Conservation (phyloP, 139 green algal genomes). For the Chloropicon primus region DNA sequence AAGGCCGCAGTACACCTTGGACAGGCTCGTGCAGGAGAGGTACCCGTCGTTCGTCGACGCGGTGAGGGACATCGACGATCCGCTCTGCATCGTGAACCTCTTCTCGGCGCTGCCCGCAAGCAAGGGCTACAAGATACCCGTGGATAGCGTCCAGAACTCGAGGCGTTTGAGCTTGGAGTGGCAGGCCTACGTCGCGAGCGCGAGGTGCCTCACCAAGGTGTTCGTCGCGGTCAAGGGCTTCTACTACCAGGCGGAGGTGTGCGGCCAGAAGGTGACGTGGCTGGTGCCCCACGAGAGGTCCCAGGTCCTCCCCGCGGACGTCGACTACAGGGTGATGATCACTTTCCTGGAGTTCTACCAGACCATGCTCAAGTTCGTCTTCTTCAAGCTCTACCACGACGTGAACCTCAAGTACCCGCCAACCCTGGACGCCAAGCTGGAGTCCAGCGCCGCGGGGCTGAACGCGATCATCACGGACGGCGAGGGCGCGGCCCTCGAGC, state of each 20-base stretch:
- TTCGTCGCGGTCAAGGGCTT: constrained; percentile 97
- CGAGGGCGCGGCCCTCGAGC: constrained; percentile 6
- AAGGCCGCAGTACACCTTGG: constrained; percentile 63
- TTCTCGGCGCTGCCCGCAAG: constrained; percentile 85
- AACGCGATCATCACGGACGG: constrained; percentile 13
- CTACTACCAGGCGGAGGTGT: constrained; percentile 90
- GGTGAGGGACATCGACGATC: constrained; percentile 93
- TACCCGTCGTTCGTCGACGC: constrained; percentile 97
- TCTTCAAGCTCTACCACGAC: constrained; percentile 93
- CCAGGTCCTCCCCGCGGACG: constrained; percentile 68
- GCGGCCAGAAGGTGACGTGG: constrained; percentile 87
- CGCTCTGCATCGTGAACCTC: constrained; percentile 87
- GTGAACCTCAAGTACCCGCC: constrained; percentile 76
- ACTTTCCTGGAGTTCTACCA: constrained; percentile 98
- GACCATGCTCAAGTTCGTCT: constrained; percentile 81
- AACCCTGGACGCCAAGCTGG: constrained; percentile 55
- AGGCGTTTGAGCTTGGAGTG: constrained; percentile 80
- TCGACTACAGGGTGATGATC: constrained; percentile 96
- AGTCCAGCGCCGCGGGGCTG: constrained; percentile 53
- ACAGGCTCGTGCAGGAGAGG: constrained; percentile 90
- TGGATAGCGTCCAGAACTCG: constrained; percentile 21
- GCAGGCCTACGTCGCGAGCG: constrained; percentile 77
- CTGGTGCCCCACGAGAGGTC: constrained; percentile 78
- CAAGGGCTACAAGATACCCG: constrained; percentile 30
- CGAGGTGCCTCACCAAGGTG: constrained; percentile 61